Percentiles rank a stretch among this genome's conserved stretches.
Evolutionary conservation across 768 basidiomycete species (phyloP).

Genomic region (Mycena olivaceomarginata): DNA sequence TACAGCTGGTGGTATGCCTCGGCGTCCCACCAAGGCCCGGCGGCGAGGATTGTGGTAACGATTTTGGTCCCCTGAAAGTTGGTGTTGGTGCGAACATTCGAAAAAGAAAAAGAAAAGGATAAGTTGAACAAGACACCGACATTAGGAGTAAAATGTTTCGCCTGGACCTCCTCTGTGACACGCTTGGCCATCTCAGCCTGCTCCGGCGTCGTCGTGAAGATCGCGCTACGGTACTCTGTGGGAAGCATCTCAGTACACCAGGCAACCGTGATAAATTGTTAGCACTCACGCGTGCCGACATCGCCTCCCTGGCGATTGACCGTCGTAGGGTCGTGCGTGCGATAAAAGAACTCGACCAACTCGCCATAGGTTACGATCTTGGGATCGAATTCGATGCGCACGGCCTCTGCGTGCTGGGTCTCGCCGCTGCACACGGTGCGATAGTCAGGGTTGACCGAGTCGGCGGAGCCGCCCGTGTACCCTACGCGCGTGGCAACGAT

Average conservation of each 20-base stretch:
- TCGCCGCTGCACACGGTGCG: slow-evolving; percentile 76
- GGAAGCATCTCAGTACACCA: too few relatives aligned
- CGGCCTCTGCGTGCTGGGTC: slow-evolving; percentile 84
- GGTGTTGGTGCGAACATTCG: background rate
- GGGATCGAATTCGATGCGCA: slow-evolving; percentile 81
- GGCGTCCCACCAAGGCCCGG: slow-evolving; percentile 23
- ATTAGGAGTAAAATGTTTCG: slow-evolving; percentile 76
- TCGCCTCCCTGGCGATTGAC: slow-evolving; percentile 78
- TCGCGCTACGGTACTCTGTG: slow-evolving; percentile 84
- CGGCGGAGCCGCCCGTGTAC: slow-evolving; percentile 72
- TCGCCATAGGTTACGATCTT: slow-evolving; percentile 78
- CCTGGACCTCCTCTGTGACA: slow-evolving; percentile 81
- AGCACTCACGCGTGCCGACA: slow-evolving; percentile 72
- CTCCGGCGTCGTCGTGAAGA: slow-evolving; percentile 78
- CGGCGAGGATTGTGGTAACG: slow-evolving; percentile 11
- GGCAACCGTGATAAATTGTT: too few relatives aligned
- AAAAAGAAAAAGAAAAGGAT: background rate
- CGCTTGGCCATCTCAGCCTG: slow-evolving; percentile 76
- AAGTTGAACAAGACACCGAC: slow-evolving; percentile 34
- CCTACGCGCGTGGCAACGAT: slow-evolving; percentile 74
- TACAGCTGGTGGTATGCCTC: slow-evolving; percentile 28
- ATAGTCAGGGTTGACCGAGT: slow-evolving; percentile 69
- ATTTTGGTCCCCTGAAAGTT: slow-evolving; percentile 13
- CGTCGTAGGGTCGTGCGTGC: slow-evolving; percentile 85
- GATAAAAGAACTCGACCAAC: slow-evolving; percentile 86